These are phyloP conservation scores for Eucalyptus melliodora DNA, from an alignment of 345 rosid species.

Conservation along the genomic window DNA sequence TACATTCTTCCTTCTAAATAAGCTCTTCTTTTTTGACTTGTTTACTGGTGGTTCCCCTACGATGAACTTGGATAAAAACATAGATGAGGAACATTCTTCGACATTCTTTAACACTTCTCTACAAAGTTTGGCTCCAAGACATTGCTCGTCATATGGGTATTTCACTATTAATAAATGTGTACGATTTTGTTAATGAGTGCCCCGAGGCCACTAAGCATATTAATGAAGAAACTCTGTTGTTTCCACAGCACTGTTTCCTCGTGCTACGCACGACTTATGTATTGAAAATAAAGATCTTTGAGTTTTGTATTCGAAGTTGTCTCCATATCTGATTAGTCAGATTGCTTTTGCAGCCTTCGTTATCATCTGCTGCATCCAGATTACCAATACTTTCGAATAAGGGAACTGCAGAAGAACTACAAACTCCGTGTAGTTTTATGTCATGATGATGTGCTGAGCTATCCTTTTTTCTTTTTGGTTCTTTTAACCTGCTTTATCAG, in stretches of 20 bases:
- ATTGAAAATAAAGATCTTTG: background rate
- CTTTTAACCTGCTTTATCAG: background rate
- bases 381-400: conserved; percentile 74
- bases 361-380: conserved; percentile 85
- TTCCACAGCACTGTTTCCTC: background rate
- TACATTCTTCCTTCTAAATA: background rate
- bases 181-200: background rate
- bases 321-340: background rate
- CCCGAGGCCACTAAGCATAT: background rate
- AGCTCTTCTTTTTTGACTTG: background rate
- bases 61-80: background rate
- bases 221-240: background rate
- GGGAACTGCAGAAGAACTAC: conserved; percentile 72
- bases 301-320: background rate
- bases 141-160: background rate
- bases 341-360: conserved; percentile 44
- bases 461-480: background rate
- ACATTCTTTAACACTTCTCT: background rate
- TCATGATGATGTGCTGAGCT: conserved; percentile 80
- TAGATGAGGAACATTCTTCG: background rate
- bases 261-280: background rate
- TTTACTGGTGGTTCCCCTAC: background rate
- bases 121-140: background rate
- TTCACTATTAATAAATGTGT: background rate
- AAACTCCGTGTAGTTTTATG: conserved; percentile 76